phyloP scores from a whole-genome alignment of 208 protist species.

The Crithidia fasciculata region DNA sequence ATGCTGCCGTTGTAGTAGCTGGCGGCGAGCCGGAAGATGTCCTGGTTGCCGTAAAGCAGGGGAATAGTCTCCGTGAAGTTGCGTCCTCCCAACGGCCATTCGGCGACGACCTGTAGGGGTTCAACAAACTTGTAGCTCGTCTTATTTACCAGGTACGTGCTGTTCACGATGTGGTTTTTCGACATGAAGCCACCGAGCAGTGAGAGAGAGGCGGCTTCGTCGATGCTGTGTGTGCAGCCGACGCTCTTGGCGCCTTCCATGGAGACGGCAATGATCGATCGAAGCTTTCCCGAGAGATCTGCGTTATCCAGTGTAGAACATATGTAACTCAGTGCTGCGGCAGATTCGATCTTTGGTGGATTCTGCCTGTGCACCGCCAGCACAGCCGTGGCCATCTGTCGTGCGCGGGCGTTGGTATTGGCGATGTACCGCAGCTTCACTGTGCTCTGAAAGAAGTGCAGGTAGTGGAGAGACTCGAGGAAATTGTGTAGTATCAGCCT shows the following conservation, averaged over 20 bases:
- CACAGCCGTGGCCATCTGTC: neutral
- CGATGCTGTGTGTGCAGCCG: neutral
- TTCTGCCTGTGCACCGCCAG: no score
- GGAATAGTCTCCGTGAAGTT: neutral
- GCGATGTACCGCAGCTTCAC: neutral
- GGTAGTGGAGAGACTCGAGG: neutral
- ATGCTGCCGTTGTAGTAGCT: constrained; percentile 2
- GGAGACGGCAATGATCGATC: neutral
- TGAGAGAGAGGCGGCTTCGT: no score
- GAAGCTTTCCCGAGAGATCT: no score
- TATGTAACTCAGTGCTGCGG: no score
- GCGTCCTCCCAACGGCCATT: no score
- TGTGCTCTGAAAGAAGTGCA: neutral
- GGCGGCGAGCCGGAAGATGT: neutral
- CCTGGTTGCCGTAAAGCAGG: neutral
- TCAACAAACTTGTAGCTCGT: neutral
- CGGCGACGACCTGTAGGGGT: neutral
- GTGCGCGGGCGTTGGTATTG: neutral
- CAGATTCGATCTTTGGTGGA: no score
- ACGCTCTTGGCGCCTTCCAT: neutral
- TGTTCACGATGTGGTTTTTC: neutral
- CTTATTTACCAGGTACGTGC: neutral
- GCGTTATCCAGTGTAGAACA: no score
- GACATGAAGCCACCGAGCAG: neutral
- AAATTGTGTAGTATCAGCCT: neutral